Evolutionary conservation across 192 early-diverging fungal genomes (phyloP).

Genomic region (Gigaspora rosea): DNA sequence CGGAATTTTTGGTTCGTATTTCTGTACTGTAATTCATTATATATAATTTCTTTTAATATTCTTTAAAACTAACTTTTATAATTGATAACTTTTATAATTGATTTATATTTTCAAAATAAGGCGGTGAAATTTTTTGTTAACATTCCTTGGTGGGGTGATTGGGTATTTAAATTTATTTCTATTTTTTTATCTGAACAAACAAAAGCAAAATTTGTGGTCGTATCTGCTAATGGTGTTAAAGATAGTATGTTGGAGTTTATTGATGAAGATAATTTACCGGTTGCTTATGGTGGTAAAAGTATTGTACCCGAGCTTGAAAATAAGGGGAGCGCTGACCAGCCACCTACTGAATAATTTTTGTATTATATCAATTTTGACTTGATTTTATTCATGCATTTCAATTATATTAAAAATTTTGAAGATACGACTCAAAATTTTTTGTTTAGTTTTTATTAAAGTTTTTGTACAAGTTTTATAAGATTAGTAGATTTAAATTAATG

Average conservation of each 20-base stretch:
- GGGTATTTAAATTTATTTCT: slow-evolving; percentile 57
- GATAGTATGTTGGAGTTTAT: slow-evolving; percentile 26
- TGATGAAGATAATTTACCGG: slow-evolving; percentile 32
- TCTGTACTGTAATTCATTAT: too few relatives aligned
- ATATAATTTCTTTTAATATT: too few relatives aligned
- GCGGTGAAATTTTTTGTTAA: slow-evolving; percentile 61
- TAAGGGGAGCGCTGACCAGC: too few relatives aligned
- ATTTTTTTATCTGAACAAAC: slow-evolving; percentile 60
- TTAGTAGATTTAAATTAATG: too few relatives aligned
- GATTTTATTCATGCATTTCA: too few relatives aligned
- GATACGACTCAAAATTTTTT: too few relatives aligned
- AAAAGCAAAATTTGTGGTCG: slow-evolving; percentile 62
- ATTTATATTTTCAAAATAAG: slow-evolving; percentile 23
- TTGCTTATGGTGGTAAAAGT: slow-evolving; percentile 31
- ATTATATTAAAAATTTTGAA: too few relatives aligned
- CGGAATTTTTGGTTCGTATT: slow-evolving; percentile 55
- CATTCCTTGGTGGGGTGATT: slow-evolving; percentile 63
- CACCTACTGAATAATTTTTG: background rate
- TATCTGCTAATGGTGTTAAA: slow-evolving; percentile 40
- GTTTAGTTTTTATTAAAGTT: too few relatives aligned
- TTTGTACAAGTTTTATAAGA: too few relatives aligned
- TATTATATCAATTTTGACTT: too few relatives aligned
- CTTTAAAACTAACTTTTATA: background rate
- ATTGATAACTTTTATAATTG: background rate
- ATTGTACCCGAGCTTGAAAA: slow-evolving; percentile 30